Evolutionary conservation across 345 rosid species (phyloP).

Genomic region (Firmiana major): DNA sequence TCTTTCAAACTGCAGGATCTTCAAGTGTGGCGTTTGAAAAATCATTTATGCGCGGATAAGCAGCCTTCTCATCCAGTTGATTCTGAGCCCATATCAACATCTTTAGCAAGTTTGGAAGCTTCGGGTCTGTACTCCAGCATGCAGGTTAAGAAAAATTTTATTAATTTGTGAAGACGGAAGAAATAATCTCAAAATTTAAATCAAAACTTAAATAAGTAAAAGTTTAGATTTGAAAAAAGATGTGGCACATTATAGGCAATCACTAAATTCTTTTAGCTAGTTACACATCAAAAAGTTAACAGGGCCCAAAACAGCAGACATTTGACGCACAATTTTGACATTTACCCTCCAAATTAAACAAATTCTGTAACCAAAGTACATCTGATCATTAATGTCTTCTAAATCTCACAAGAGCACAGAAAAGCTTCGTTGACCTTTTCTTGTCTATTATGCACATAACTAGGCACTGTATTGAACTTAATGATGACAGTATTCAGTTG

Average conservation of each 20-base stretch:
- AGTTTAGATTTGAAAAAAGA: neutral
- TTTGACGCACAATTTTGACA: neutral
- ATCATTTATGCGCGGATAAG: constrained; percentile 83
- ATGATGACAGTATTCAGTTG: neutral
- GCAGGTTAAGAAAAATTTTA: neutral
- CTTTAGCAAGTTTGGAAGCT: constrained; percentile 89
- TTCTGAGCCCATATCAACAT: constrained; percentile 92
- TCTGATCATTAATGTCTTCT: neutral
- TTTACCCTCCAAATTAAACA: neutral
- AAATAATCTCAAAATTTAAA: neutral
- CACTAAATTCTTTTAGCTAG: neutral
- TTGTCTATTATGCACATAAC: neutral
- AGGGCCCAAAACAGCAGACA: neutral
- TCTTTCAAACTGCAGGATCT: constrained; percentile 57
- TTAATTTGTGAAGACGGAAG: neutral
- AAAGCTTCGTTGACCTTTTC: neutral
- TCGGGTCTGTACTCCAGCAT: constrained; percentile 61
- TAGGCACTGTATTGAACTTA: neutral
- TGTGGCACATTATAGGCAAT: neutral
- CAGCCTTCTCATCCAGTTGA: constrained; percentile 86
- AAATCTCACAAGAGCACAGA: neutral
- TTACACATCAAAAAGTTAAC: neutral
- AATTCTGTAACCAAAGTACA: neutral
- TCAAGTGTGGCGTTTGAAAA: constrained; percentile 68
- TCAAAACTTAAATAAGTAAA: neutral